Conservation (phyloP, 495 filamentous ascomycete species). For the Penicillium maclennaniae region DNA sequence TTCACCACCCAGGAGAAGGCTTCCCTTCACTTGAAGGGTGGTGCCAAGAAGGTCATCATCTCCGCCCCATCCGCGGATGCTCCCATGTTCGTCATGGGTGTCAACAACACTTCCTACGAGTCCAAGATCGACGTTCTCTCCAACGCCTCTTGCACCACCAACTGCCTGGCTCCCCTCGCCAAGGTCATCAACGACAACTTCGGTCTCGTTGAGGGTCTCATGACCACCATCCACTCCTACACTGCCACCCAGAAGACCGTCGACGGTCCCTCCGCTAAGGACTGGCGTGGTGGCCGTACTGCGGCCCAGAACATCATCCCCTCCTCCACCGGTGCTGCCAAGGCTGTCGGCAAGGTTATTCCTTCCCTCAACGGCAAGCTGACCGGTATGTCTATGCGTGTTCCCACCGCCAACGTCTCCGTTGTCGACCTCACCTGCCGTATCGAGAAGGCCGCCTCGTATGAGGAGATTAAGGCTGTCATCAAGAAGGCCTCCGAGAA, state of each 20-base stretch:
- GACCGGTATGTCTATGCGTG: conserved; percentile 99
- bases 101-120: conserved; percentile 93
- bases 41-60: conserved; percentile 99
- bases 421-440: conserved; percentile 97
- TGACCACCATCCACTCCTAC: conserved; percentile 99
- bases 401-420: conserved; percentile 97
- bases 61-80: conserved; percentile 98
- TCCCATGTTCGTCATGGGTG: conserved; percentile 99
- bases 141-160: conserved; percentile 99
- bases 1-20: conserved; percentile 99
- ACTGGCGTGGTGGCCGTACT: conserved; percentile 98
- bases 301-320: conserved; percentile 99
- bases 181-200: conserved; percentile 99
- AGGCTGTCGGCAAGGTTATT: conserved; percentile 99
- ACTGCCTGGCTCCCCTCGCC: conserved; percentile 97
- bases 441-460: conserved; percentile 81
- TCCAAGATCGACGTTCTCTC: conserved; percentile 87
- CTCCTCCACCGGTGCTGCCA: conserved; percentile 97
- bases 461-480: conserved; percentile 89
- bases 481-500: conserved; percentile 87
- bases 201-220: conserved; percentile 95
- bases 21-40: conserved; percentile 91
- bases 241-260: conserved; percentile 99
- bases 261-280: conserved; percentile 94
- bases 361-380: conserved; percentile 97